These are phyloP conservation scores for Stereocaulon alpinum DNA, from an alignment of 495 filamentous ascomycete genomes.

Conservation along the genomic window DNA sequence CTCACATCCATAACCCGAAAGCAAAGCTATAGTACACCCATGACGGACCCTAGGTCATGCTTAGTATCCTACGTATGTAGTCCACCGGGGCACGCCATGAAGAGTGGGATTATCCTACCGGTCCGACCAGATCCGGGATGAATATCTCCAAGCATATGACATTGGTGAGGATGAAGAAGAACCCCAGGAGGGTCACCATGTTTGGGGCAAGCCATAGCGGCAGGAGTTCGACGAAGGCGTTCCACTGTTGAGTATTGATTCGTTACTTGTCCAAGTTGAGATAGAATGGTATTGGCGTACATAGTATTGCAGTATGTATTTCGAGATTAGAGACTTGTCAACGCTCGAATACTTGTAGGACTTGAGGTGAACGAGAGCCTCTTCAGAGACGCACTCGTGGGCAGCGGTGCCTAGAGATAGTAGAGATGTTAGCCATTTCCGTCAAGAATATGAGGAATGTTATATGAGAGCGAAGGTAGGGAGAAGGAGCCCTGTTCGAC, in stretches of 20 bases:
- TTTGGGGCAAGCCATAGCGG: constrained; percentile 96
- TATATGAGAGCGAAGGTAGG: not conserved
- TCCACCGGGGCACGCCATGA: not conserved
- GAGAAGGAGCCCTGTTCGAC: not conserved
- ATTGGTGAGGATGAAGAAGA: constrained; percentile 86
- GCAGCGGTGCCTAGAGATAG: constrained; percentile 30
- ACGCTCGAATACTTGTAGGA: constrained; percentile 94
- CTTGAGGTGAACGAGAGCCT: constrained; percentile 72
- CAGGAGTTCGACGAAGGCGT: constrained; percentile 84
- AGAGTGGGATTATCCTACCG: constrained; percentile 43
- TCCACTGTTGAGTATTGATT: constrained; percentile 57
- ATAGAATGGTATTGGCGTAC: constrained; percentile 42
- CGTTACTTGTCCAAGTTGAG: not conserved
- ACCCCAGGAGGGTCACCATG: constrained; percentile 91
- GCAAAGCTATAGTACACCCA: constrained; percentile 96
- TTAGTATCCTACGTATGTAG: constrained; percentile 22
- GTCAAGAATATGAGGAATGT: not conserved
- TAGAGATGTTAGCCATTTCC: not conserved
- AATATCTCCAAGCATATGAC: constrained; percentile 67
- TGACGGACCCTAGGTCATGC: constrained; percentile 52
- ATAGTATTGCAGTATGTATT: constrained; percentile 89
- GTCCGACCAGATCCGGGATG: constrained; percentile 87
- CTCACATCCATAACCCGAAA: constrained; percentile 82
- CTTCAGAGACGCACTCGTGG: constrained; percentile 56
- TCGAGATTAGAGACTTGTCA: constrained; percentile 90